Percentiles rank a stretch among this genome's conserved stretches.
Evolutionary conservation across 441 rosid genomes (phyloP).

Genomic region (Euphorbia corollata): DNA sequence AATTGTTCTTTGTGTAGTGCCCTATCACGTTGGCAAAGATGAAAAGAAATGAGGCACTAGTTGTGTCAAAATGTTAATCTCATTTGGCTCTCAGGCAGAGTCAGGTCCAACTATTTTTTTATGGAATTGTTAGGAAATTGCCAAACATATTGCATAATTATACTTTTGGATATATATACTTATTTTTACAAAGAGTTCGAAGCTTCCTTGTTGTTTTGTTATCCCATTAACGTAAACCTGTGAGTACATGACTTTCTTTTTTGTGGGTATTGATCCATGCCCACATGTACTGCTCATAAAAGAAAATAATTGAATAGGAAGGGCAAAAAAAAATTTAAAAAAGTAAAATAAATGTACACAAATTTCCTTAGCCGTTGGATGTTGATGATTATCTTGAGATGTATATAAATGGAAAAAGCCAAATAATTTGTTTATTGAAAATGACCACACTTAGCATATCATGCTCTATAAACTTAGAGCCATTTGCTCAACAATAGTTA

Average conservation of each 20-base stretch:
- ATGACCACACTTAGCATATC: background rate
- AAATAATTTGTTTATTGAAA: slow-evolving; percentile 6
- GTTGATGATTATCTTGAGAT: background rate
- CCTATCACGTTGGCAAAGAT: too few relatives aligned
- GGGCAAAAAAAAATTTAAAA: background rate
- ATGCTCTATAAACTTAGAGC: background rate
- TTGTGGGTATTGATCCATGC: background rate
- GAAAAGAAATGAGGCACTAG: too few relatives aligned
- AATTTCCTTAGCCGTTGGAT: slow-evolving; percentile 1
- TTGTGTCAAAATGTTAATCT: too few relatives aligned
- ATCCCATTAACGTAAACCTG: background rate
- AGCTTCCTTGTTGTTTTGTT: background rate
- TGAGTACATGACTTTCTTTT: background rate
- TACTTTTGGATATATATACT: background rate
- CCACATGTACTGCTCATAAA: background rate
- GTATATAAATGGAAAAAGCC: background rate
- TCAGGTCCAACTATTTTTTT: too few relatives aligned
- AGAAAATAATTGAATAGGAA: background rate
- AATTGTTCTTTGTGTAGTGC: too few relatives aligned
- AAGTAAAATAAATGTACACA: background rate
- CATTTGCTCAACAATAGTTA: background rate
- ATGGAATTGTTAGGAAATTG: too few relatives aligned
- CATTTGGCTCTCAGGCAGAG: too few relatives aligned
- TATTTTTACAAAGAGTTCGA: background rate
- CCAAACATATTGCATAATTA: too few relatives aligned